Percentiles rank a stretch among this genome's conserved stretches.
Conservation (phyloP, 495 filamentous ascomycete genomes). For the Penicillium cataractarum region DNA sequence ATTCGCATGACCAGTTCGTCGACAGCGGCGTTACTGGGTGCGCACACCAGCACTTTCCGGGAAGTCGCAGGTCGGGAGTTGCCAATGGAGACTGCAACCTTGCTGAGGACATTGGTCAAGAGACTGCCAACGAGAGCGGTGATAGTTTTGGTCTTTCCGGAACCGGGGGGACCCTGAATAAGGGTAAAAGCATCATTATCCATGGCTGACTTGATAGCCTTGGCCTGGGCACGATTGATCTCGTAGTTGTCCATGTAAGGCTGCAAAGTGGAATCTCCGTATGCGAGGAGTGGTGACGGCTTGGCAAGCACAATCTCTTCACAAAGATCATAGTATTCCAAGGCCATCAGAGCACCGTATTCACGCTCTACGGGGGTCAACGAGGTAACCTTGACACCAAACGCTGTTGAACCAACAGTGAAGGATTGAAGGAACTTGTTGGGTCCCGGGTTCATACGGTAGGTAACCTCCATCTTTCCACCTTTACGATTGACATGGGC, state of each 20-base stretch:
- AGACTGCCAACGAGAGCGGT: slow-evolving; percentile 93
- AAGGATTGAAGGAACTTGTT: slow-evolving; percentile 56
- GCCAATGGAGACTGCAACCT: slow-evolving; percentile 33
- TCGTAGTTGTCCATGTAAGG: slow-evolving; percentile 72
- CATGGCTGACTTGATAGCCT: slow-evolving; percentile 85
- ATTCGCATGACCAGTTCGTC: slow-evolving; percentile 94
- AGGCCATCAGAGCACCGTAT: slow-evolving; percentile 83
- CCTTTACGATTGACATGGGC: slow-evolving; percentile 78
- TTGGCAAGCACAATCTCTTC: slow-evolving; percentile 86
- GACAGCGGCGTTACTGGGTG: slow-evolving; percentile 95
- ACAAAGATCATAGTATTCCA: slow-evolving; percentile 95
- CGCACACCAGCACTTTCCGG: slow-evolving; percentile 93
- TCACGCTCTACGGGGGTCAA: slow-evolving; percentile 93
- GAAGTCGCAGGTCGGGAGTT: slow-evolving; percentile 28
- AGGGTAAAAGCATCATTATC: slow-evolving; percentile 96
- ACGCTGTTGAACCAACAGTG: slow-evolving; percentile 63
- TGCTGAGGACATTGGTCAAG: slow-evolving; percentile 62
- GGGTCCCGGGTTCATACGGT: slow-evolving; percentile 67
- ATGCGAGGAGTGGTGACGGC: slow-evolving; percentile 82
- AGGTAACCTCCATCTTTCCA: slow-evolving; percentile 78
- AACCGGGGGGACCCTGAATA: slow-evolving; percentile 94
- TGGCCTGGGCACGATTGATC: slow-evolving; percentile 89
- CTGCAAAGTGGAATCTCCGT: slow-evolving; percentile 70
- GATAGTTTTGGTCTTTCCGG: slow-evolving; percentile 98
- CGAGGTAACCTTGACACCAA: slow-evolving; percentile 79